Percentiles rank a stretch among this genome's conserved stretches.
These are phyloP conservation scores for Hypomontagnella monticulosa DNA, from an alignment of 495 filamentous ascomycete species.

Conservation along the genomic window DNA sequence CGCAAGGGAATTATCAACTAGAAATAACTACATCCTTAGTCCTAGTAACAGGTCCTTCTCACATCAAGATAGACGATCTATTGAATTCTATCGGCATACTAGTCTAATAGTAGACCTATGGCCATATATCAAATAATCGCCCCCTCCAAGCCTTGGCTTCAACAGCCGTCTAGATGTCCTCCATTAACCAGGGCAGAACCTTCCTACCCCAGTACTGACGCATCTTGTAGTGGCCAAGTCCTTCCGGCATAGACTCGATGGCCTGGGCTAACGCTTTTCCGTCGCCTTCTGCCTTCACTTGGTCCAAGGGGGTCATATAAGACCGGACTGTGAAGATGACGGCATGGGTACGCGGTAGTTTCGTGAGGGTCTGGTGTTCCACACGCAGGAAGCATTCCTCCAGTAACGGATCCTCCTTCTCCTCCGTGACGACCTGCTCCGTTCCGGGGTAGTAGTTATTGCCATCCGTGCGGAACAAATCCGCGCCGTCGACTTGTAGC, in stretches of 20 bases:
- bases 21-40: too few species aligned
- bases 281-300: constrained; percentile 71
- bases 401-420: constrained; percentile 20
- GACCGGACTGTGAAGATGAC: constrained; percentile 77
- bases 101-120: too few species aligned
- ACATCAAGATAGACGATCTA: too few species aligned
- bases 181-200: constrained; percentile 27
- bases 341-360: constrained; percentile 68
- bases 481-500: constrained; percentile 31
- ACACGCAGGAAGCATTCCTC: constrained; percentile 59
- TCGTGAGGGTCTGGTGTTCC: constrained; percentile 76
- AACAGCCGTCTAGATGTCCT: constrained; percentile 7
- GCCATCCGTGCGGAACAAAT: constrained; percentile 34
- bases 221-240: constrained; percentile 70
- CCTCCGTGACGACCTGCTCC: constrained; percentile 4
- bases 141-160: background rate
- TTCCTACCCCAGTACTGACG: constrained; percentile 63
- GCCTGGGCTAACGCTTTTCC: constrained; percentile 68
- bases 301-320: constrained; percentile 70
- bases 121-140: too few species aligned
- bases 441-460: constrained; percentile 34
- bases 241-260: constrained; percentile 69
- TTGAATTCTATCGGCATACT: too few species aligned
- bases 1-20: too few species aligned
- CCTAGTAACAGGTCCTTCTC: too few species aligned